phyloP scores from a whole-genome alignment of 176 grass and related monocot species.

The Olyra latifolia region DNA sequence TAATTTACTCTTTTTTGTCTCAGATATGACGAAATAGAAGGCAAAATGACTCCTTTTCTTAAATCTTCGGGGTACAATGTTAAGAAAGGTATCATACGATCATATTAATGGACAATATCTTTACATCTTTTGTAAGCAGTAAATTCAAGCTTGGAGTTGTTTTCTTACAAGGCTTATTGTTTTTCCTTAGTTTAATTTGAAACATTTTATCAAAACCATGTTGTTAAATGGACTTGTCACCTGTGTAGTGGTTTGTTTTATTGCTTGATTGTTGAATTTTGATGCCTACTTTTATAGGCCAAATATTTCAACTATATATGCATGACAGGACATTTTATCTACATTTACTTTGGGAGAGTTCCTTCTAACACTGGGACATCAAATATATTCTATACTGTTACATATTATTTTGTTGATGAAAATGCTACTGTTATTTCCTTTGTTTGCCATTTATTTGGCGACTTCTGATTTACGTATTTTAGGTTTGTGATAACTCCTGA shows the following conservation, averaged over 20 bases:
- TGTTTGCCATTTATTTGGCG: background rate
- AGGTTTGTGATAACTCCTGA: background rate
- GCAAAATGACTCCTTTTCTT: slow-evolving; percentile 59
- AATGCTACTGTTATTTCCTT: background rate
- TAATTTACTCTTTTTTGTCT: slow-evolving; percentile 5
- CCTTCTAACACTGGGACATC: background rate
- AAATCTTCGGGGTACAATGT: slow-evolving; percentile 61
- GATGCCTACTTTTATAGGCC: background rate
- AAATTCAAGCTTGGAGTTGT: background rate
- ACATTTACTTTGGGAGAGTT: background rate
- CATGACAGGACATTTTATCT: background rate
- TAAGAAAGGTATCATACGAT: slow-evolving; percentile 53
- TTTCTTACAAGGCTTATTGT: background rate
- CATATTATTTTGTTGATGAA: background rate
- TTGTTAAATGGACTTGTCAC: background rate
- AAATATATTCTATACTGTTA: background rate
- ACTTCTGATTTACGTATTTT: slow-evolving; percentile 1
- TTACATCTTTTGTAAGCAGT: background rate
- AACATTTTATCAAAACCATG: background rate
- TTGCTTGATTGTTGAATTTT: background rate
- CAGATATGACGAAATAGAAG: slow-evolving; percentile 71
- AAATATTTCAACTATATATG: background rate
- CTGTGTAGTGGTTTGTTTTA: background rate
- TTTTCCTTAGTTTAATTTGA: background rate
- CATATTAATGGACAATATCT: background rate